Base-by-base conservation (phyloP, 1,139 yeast species). In the Pichia cactophila region DNA sequence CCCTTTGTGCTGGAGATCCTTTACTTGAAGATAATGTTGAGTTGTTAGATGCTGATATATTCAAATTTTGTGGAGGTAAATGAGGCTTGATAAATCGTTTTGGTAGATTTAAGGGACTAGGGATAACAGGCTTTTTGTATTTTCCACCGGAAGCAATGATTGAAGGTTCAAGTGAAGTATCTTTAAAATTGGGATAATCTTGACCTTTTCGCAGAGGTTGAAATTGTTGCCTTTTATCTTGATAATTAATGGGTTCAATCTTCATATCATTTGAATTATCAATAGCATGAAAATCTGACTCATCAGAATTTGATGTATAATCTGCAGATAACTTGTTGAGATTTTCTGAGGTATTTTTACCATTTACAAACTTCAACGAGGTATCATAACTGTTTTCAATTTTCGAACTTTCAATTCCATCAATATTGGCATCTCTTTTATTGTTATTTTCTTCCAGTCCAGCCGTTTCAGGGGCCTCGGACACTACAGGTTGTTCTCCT, bases 51-150 rank as follows among this genome's bases (percentile, higher is more conserved):
- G 38, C 20, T 7, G 38, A 16, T 16, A 23, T 6, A 9, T 35
- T 8, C 3, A 3, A 9, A 35, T 35, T 16, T 35, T 16, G 38
- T 16, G 3, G 20, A 23, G 38, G 8, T 4, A 11, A 8, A 6
- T 5, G 26, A 6, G 20, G 38, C 33, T 29, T 23, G 9, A n/a
- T 11, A 33, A 44, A 44, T n/a, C 50, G 44, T 44, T 44, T 47
- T 5, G 50, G 50, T 2, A 47, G 17, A 29, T 16, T 36, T 33
- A 44, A 33, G 14, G 50, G 50, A 17, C 40, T 36, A 3, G 43
- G 41, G 17, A 35, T 29, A 5, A 36, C 4, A 10, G 44, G 14
- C 12, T 23, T 39, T 20, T 23, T 39, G n/a, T 37, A n/a, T 31
- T 31, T 14, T 31, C 35, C 35, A 31, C 7, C 35, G 16, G 35